Evolutionary conservation across 2,329 filamentous ascomycete genomes (phyloP).

Genomic region (Neonectria punicea): DNA sequence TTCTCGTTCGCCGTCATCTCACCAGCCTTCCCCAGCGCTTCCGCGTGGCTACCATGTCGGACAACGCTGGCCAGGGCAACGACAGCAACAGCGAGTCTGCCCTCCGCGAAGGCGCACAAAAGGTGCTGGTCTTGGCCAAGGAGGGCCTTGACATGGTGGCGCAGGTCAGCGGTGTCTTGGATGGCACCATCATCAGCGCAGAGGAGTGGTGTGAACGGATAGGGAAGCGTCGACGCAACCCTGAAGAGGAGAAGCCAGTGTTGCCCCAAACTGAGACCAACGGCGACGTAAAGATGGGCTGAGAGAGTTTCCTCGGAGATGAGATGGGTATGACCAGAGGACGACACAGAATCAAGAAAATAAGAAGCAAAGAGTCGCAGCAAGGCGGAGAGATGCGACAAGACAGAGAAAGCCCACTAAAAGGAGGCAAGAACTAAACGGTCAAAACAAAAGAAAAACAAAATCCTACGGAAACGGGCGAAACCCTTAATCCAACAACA

Average conservation of each 20-base stretch:
- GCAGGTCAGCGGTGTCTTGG: constrained; percentile 87
- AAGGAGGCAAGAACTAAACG: neutral
- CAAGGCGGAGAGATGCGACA: neutral
- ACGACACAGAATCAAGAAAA: neutral
- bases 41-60: constrained; percentile 71
- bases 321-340: neutral
- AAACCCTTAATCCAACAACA: neutral
- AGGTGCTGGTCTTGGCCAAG: constrained; percentile 85
- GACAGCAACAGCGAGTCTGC: constrained; percentile 51
- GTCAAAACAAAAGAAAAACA: constrained; percentile 2
- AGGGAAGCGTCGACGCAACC: constrained; percentile 55
- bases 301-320: constrained; percentile 1
- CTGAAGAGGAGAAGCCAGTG: constrained; percentile 43
- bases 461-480: neutral
- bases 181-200: constrained; percentile 88
- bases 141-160: constrained; percentile 95
- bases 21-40: constrained; percentile 87
- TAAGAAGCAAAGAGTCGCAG: neutral
- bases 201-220: constrained; percentile 90
- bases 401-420: neutral
- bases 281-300: constrained; percentile 45
- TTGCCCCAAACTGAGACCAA: constrained; percentile 42
- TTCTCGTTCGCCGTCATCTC: constrained; percentile 85
- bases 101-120: constrained; percentile 70
- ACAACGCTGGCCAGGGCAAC: constrained; percentile 41